Conservation (phyloP, 1,284 basidiomycete genomes). For the Cystobasidiaceae sp. region DNA sequence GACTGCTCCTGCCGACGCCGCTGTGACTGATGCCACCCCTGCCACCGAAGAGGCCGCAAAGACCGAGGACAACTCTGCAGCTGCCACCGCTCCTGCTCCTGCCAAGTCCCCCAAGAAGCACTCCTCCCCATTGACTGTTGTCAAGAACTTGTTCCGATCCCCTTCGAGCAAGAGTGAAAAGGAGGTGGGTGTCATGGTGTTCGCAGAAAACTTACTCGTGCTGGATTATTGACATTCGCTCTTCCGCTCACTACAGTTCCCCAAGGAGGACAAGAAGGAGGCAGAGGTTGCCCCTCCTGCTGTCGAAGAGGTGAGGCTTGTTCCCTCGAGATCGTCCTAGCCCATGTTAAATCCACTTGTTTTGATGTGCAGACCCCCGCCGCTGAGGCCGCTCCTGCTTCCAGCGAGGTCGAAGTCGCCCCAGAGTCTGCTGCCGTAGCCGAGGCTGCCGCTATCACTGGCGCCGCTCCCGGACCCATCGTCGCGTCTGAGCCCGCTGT, state of each 20-base stretch:
- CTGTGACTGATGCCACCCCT: neutral
- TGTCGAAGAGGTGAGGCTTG: conserved; percentile 8
- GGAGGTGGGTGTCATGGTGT: neutral
- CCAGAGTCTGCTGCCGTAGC: neutral
- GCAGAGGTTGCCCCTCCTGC: neutral
- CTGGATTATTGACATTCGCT: neutral
- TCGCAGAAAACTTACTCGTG: neutral
- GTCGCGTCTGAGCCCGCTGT: neutral
- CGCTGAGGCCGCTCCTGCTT: neutral
- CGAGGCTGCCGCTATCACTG: conserved; percentile 10
- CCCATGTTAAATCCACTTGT: too few species aligned
- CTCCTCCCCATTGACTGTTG: conserved; percentile 5
- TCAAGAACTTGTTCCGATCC: conserved; percentile 12
- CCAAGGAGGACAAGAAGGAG: conserved; percentile 26
- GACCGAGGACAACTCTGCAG: neutral
- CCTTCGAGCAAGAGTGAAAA: conserved; percentile 11
- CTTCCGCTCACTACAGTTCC: neutral
- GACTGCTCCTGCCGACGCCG: neutral
- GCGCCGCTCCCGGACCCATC: conserved; percentile 24
- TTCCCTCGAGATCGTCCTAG: neutral
- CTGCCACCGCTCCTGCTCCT: neutral
- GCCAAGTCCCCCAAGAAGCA: conserved; percentile 16
- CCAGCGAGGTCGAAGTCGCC: neutral
- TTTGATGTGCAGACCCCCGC: conserved; percentile 5
- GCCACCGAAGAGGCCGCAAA: neutral